Base-by-base conservation (phyloP, 1,284 basidiomycete genomes). In the Fomitopsis schrenkii region DNA sequence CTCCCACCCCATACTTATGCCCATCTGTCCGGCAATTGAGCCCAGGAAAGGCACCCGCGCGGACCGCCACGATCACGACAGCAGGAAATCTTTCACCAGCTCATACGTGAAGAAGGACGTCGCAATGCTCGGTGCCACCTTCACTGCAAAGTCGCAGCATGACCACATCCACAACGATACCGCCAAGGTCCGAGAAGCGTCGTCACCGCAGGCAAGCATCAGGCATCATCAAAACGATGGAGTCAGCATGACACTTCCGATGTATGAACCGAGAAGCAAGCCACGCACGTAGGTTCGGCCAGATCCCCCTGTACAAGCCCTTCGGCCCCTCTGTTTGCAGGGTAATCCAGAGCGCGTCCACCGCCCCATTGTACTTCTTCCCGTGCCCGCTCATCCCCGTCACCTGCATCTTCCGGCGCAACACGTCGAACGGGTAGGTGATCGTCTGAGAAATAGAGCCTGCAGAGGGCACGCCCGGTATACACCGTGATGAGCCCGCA, bases 391-490 rank as follows among this genome's bases (percentile, higher is more conserved):
- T 81, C 88, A 98, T 90, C 1, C 96, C 97, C 1, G 89, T 87
- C 60, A 97, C 93, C 74, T 99, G 97, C 91, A 99, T 95, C 77
- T 97, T 95, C 56, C 97, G 82, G 46, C 97, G 82, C 58, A 98
- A 76, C 1, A 98, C 94, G 73, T 99, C 97, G 70, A 98, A 92
- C 0, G 97, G 97, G 72, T 97, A 98, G 7, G 97, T 98, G 68
- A 98, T 76, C 40, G 95, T 94, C 74, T 98, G 94, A 35, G 93
- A 94, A 67, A 97, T 90, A 22, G 88, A 85, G 28, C 91, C 90
- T 86, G 71, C 22, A 22, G 46, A 22, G 36, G 44, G 53, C 45
- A n/a, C 28, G 57, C 36, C 42, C 50, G 8, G 36, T 17, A 33
- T 17, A 19, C 17, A 36, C 22, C 22, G 26, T 12, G 22, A 38